Base-by-base conservation (phyloP, 139 green algal species). In the Chlamydomonas applanata region DNA sequence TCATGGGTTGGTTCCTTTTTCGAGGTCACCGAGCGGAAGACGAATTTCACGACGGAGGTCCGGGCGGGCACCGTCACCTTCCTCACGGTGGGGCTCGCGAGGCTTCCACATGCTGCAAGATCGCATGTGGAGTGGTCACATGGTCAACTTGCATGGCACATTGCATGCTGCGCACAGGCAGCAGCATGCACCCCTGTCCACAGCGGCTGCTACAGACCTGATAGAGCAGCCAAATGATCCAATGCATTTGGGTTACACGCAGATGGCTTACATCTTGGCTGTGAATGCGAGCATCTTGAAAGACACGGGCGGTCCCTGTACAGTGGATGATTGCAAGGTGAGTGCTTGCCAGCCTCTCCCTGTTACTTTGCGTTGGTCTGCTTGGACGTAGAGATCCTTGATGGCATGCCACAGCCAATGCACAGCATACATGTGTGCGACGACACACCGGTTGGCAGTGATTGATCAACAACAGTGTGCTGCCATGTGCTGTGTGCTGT, bases 1-100 rank as follows among this genome's bases (percentile, higher is more conserved):
- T 49, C 40, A 19, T 49, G 40, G 40, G 40, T 49, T 49, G 40
- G 40, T 7, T 49, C 40, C 40, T 49, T 49, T 49, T 49, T 49
- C 40, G 40, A 49, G 40, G 40, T 49, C 40, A 49, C 40, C 11
- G 40, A 49, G 40, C 40, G 90, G 33, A 80, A 75, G 27, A 80
- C 87, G 4, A 85, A 60, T 19, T 79, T 94, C 54, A 88, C 67
- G 3, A 88, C 79, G 0, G 91, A 96, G 82, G 32, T 94, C 14
- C 70, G 86, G 1, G 90, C 88, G 2, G 91, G 91, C 16, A 78
- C 79, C 17, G 87, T 94, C 32, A 94, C 90, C n/a, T 96, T 96
- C 69, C 83, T 96, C 5, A 95, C 92, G 52, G 80, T 88, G 45
- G 4, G 46, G 2, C 5, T 25, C 17, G n/a, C n/a, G n/a, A 17